A percentile compares a stretch with the other conserved stretches of the same genome.
These are phyloP conservation scores for Russula dissimulans DNA, from an alignment of 768 basidiomycete species.

Conservation along the genomic window DNA sequence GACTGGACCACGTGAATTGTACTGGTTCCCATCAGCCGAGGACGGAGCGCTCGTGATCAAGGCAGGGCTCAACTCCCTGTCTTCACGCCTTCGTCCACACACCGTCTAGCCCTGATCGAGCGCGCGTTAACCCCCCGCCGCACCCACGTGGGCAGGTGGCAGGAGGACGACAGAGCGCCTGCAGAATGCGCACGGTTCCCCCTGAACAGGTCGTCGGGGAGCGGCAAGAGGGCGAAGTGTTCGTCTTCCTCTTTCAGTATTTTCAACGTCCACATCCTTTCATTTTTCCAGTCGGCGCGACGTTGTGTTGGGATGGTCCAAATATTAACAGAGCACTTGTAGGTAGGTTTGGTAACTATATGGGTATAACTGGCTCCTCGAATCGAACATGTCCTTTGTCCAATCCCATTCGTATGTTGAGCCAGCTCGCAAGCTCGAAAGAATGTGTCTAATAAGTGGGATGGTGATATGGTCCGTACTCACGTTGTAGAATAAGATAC, in stretches of 20 bases:
- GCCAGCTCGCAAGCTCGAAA: neutral
- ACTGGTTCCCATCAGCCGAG: no score
- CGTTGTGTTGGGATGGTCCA: neutral
- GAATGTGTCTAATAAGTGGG: constrained; percentile 1
- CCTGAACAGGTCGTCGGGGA: no score
- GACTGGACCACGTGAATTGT: no score
- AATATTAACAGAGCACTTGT: constrained; percentile 1
- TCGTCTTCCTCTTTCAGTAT: neutral
- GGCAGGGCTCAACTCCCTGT: no score
- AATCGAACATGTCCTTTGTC: neutral
- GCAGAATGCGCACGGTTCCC: no score
- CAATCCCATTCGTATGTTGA: neutral
- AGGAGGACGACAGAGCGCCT: no score
- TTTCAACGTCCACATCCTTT: neutral
- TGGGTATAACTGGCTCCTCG: constrained; percentile 6
- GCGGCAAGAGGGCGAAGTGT: no score
- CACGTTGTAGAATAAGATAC: constrained; percentile 3
- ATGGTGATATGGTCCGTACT: constrained; percentile 7
- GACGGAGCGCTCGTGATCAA: no score
- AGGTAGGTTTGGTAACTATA: constrained; percentile 5
- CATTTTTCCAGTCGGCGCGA: neutral
- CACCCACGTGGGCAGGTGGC: no score
- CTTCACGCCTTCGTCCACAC: no score
- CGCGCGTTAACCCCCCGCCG: no score
- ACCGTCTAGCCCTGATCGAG: no score